phyloP scores from a whole-genome alignment of 352 stramenopile genomes.

The Pythium insidiosum region DNA sequence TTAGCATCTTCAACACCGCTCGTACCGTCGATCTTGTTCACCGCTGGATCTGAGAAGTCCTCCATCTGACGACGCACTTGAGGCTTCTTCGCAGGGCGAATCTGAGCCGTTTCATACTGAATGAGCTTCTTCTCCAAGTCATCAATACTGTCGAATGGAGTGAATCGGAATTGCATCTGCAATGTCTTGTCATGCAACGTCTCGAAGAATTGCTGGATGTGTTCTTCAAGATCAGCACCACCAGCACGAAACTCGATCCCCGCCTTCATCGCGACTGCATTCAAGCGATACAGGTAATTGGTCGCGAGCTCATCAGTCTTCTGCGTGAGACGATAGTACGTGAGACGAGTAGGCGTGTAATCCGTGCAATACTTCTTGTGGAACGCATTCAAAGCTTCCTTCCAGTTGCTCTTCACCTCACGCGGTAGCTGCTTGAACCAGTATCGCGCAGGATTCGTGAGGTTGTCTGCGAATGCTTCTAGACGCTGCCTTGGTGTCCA shows the following conservation, averaged over 20 bases:
- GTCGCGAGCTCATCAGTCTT: conserved; percentile 6
- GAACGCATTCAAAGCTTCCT: neutral
- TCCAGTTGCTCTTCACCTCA: conserved; percentile 1
- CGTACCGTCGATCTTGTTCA: neutral
- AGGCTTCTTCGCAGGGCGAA: neutral
- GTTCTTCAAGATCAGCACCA: conserved; percentile 5
- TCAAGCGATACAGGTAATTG: conserved; percentile 16
- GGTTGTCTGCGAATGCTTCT: conserved; percentile 2
- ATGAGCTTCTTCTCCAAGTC: conserved; percentile 7
- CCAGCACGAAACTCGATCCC: conserved; percentile 6
- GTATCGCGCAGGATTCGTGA: conserved; percentile 2
- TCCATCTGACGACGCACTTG: conserved; percentile 5
- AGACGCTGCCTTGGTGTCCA: too few relatives aligned
- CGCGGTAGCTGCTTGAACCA: conserved; percentile 5
- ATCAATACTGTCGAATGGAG: conserved; percentile 6
- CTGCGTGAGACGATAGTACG: conserved; percentile 12
- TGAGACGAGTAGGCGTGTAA: neutral
- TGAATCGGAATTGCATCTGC: conserved; percentile 8
- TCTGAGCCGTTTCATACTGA: conserved; percentile 8
- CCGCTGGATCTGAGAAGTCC: neutral
- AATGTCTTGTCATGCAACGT: conserved; percentile 12
- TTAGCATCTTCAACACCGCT: neutral
- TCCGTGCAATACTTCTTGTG: conserved; percentile 8
- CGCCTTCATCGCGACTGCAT: conserved; percentile 1
- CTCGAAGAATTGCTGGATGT: conserved; percentile 12